phyloP scores from a whole-genome alignment of 1,284 basidiomycete genomes.

The Tilletia indica region DNA sequence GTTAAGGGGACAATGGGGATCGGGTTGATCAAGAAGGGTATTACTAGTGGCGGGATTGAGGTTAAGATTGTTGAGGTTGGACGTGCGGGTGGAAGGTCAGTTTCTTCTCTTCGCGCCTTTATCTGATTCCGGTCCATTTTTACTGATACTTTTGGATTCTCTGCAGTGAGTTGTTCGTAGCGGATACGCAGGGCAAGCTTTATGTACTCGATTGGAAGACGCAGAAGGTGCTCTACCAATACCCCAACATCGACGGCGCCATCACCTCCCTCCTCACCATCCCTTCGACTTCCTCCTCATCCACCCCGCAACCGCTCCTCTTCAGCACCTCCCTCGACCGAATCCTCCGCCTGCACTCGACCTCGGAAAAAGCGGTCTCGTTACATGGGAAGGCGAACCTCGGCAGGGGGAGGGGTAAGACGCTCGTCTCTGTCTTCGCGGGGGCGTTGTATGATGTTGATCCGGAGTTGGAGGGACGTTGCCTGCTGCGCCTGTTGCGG shows the following conservation, averaged over 20 bases:
- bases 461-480: background rate
- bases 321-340: slow-evolving; percentile 14
- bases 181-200: slow-evolving; percentile 36
- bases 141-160: background rate
- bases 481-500: slow-evolving; percentile 14
- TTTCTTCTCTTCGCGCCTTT: background rate
- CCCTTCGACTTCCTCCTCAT: background rate
- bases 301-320: background rate
- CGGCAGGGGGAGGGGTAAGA: background rate
- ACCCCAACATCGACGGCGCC: slow-evolving; percentile 19
- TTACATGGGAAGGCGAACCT: background rate
- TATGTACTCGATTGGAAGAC: slow-evolving; percentile 37
- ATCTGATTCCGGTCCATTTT: background rate
- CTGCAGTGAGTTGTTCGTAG: slow-evolving; percentile 33
- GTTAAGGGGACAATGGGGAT: slow-evolving; percentile 11
- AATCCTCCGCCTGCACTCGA: slow-evolving; percentile 18
- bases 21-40: slow-evolving; percentile 23
- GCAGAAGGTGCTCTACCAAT: slow-evolving; percentile 33
- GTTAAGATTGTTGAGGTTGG: slow-evolving; percentile 28
- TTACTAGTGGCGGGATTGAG: slow-evolving; percentile 27
- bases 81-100: background rate
- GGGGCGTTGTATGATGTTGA: slow-evolving; percentile 5
- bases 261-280: background rate
- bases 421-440: background rate
- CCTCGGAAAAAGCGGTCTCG: background rate